Evolutionary conservation across 768 basidiomycete genomes (phyloP).

Genomic region (Mrakia blollopis): DNA sequence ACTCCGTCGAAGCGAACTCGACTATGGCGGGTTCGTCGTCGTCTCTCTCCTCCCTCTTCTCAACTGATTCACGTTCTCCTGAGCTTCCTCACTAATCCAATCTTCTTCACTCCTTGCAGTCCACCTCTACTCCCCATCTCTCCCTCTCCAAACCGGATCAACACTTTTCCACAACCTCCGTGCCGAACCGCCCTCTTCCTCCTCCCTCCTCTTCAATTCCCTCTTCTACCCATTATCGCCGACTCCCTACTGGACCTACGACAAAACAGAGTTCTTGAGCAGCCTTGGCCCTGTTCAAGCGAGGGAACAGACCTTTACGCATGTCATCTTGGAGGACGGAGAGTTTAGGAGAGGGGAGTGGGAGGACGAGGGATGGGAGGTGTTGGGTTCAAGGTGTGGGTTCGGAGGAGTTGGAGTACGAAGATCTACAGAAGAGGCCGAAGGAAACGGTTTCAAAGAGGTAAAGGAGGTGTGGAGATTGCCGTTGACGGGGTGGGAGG

Average conservation of each 20-base stretch:
- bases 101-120: slow-evolving; percentile 41
- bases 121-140: slow-evolving; percentile 74
- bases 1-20: slow-evolving; percentile 44
- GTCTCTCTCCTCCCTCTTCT: neutral
- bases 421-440: neutral
- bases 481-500: neutral
- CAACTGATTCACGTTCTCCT: too few relatives aligned
- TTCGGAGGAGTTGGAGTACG: slow-evolving; percentile 7
- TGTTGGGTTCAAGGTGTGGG: slow-evolving; percentile 3
- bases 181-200: slow-evolving; percentile 51
- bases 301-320: neutral
- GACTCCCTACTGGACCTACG: slow-evolving; percentile 2
- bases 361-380: neutral
- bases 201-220: slow-evolving; percentile 38
- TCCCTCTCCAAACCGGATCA: slow-evolving; percentile 84
- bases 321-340: slow-evolving; percentile 10
- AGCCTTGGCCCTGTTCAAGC: neutral
- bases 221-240: neutral
- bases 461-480: neutral
- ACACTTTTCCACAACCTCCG: slow-evolving; percentile 76
- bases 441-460: neutral
- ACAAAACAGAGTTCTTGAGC: slow-evolving; percentile 19
- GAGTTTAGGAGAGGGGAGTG: neutral
- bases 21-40: slow-evolving; percentile 26
- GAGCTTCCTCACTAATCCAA: slow-evolving; percentile 16